These are phyloP conservation scores for Cynanchum wilfordii DNA, from an alignment of 257 asterid species.

Conservation along the genomic window DNA sequence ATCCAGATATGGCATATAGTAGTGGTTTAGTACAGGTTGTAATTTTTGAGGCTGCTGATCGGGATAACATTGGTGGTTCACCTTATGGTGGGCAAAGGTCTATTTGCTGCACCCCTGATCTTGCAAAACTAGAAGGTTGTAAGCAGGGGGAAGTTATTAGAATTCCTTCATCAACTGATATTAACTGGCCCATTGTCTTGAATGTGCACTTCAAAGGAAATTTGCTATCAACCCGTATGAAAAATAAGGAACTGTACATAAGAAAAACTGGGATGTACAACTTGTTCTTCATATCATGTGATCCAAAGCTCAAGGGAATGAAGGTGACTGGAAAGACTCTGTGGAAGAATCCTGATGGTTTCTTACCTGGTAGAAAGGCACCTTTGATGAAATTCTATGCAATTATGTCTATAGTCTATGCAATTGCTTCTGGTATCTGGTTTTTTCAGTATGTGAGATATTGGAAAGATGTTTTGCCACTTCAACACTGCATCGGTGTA, in stretches of 20 bases:
- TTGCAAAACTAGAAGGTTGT: slow-evolving; percentile 93
- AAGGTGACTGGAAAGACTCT: slow-evolving; percentile 77
- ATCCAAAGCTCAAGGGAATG: slow-evolving; percentile 78
- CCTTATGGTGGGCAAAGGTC: slow-evolving; percentile 97
- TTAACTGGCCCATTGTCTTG: slow-evolving; percentile 71
- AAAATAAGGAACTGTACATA: slow-evolving; percentile 61
- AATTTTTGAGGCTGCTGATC: slow-evolving; percentile 85
- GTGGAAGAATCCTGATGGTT: slow-evolving; percentile 94
- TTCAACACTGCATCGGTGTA: slow-evolving; percentile 87
- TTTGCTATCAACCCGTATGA: slow-evolving; percentile 53
- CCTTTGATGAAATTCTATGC: slow-evolving; percentile 84
- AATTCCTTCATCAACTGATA: slow-evolving; percentile 56
- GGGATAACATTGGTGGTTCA: slow-evolving; percentile 94
- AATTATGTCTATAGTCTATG: slow-evolving; percentile 69
- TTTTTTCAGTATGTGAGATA: slow-evolving; percentile 72
- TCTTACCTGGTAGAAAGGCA: slow-evolving; percentile 96
- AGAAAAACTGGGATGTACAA: slow-evolving; percentile 90
- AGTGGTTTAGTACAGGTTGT: slow-evolving; percentile 83
- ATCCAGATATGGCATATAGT: slow-evolving; percentile 48
- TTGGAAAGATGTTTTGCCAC: slow-evolving; percentile 78
- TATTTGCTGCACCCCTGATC: slow-evolving; percentile 95
- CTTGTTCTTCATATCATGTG: slow-evolving; percentile 90
- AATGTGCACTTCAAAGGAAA: slow-evolving; percentile 63
- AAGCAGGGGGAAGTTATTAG: slow-evolving; percentile 80
- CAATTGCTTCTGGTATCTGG: slow-evolving; percentile 68